Conservation (phyloP, 192 early-diverging fungal species). For the Coemansia guatemalensis region DNA sequence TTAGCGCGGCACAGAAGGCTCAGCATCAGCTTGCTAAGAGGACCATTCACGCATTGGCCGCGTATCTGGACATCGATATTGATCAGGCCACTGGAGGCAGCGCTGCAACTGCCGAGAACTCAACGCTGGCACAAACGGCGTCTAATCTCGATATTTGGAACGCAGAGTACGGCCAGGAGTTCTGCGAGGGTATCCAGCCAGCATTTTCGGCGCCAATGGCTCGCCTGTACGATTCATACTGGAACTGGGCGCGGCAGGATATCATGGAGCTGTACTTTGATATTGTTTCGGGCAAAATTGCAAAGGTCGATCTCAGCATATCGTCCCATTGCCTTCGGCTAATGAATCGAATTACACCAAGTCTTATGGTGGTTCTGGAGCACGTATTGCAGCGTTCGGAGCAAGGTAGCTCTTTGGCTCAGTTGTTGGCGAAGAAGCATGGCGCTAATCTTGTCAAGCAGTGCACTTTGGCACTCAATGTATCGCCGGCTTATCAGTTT, state of each 20-base stretch:
- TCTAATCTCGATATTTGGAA: slow-evolving; percentile 72
- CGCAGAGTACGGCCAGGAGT: slow-evolving; percentile 81
- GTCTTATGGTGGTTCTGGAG: slow-evolving; percentile 71
- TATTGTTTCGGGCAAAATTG: slow-evolving; percentile 76
- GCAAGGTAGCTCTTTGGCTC: slow-evolving; percentile 66
- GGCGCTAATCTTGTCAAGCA: slow-evolving; percentile 74
- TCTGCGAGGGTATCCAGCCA: slow-evolving; percentile 81
- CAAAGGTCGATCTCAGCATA: slow-evolving; percentile 77
- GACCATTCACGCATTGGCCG: slow-evolving; percentile 77
- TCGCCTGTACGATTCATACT: slow-evolving; percentile 88
- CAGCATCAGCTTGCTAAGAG: slow-evolving; percentile 68
- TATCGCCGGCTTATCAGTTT: slow-evolving; percentile 86
- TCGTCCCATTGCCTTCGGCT: slow-evolving; percentile 78
- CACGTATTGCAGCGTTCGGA: slow-evolving; percentile 70
- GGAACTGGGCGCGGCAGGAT: slow-evolving; percentile 84
- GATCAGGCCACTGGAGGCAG: slow-evolving; percentile 62
- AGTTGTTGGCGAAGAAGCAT: slow-evolving; percentile 70
- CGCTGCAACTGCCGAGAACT: neutral
- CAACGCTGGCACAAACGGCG: neutral
- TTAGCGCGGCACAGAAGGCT: slow-evolving; percentile 72
- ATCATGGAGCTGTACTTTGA: slow-evolving; percentile 64
- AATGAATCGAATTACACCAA: slow-evolving; percentile 81
- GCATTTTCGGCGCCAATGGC: slow-evolving; percentile 75
- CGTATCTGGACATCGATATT: slow-evolving; percentile 66
- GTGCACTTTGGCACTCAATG: slow-evolving; percentile 65